phyloP scores from a whole-genome alignment of 192 early-diverging fungal species.

The Helicostylum pulchrum region DNA sequence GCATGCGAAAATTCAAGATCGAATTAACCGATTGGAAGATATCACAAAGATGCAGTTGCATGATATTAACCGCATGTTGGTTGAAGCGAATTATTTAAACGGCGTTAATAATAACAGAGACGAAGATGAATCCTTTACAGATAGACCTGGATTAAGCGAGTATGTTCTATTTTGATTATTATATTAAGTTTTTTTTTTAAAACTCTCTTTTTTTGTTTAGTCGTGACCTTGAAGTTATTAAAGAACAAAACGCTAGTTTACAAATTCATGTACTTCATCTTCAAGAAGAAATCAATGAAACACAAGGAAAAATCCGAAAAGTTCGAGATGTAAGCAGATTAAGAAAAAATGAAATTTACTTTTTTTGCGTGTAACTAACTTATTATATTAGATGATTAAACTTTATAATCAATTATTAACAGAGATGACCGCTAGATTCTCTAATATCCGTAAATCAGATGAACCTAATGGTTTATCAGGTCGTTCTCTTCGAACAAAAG shows the following conservation, averaged over 20 bases:
- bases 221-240: slow-evolving; percentile 50
- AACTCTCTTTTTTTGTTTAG: slow-evolving; percentile 9
- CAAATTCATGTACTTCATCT: slow-evolving; percentile 43
- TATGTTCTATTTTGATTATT: slow-evolving; percentile 20
- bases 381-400: slow-evolving; percentile 28
- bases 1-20: slow-evolving; percentile 17
- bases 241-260: slow-evolving; percentile 46
- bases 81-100: slow-evolving; percentile 59
- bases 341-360: neutral
- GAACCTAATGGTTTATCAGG: slow-evolving; percentile 15
- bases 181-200: neutral
- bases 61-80: slow-evolving; percentile 51
- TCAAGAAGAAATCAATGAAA: slow-evolving; percentile 34
- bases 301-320: slow-evolving; percentile 33
- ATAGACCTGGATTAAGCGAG: slow-evolving; percentile 43
- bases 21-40: slow-evolving; percentile 38
- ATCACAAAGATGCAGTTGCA: slow-evolving; percentile 42
- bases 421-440: slow-evolving; percentile 22
- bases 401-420: slow-evolving; percentile 30
- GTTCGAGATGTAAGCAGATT: slow-evolving; percentile 28
- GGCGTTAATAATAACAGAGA: slow-evolving; percentile 42
- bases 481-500: slow-evolving; percentile 25
- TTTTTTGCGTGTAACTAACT: neutral
- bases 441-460: slow-evolving; percentile 15
- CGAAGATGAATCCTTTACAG: slow-evolving; percentile 45